phyloP scores from a whole-genome alignment of 2,329 filamentous ascomycete species.

The Botrytis cinerea region DNA sequence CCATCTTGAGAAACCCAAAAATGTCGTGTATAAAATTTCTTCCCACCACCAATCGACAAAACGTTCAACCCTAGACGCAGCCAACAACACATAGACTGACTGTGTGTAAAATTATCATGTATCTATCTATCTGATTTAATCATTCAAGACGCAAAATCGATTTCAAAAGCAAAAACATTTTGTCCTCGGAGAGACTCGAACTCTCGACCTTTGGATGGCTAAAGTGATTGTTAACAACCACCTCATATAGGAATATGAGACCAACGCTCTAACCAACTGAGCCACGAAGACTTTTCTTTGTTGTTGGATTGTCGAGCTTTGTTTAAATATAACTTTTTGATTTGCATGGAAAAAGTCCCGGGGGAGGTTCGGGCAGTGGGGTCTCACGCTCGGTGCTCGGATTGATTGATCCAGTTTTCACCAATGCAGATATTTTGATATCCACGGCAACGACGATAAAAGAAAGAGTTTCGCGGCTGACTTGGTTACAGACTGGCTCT shows the following conservation, averaged over 20 bases:
- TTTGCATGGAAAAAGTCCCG: background rate
- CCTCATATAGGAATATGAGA: slow-evolving; percentile 41
- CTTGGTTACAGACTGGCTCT: slow-evolving; percentile 49
- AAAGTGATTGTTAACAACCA: slow-evolving; percentile 17
- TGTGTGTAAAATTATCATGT: too few species aligned
- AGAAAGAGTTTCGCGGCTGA: slow-evolving; percentile 44
- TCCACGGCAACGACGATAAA: background rate
- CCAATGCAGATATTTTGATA: background rate
- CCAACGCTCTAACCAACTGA: slow-evolving; percentile 49
- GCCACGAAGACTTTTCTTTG: slow-evolving; percentile 44
- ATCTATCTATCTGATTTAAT: background rate
- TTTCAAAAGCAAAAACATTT: background rate
- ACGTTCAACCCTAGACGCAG: background rate
- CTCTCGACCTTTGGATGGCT: slow-evolving; percentile 49
- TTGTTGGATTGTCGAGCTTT: rapidly evolving
- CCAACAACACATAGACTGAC: too few species aligned
- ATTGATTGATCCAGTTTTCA: background rate
- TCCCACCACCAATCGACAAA: background rate
- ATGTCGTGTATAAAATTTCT: background rate
- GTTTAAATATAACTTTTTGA: background rate
- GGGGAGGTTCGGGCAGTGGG: background rate
- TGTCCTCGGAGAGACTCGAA: slow-evolving; percentile 51
- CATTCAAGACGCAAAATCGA: background rate
- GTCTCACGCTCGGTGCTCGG: background rate
- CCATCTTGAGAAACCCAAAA: too few species aligned